These are phyloP conservation scores for Yamadazyma membranifaciens DNA, from an alignment of 1,139 yeast species.

Conservation along the genomic window DNA sequence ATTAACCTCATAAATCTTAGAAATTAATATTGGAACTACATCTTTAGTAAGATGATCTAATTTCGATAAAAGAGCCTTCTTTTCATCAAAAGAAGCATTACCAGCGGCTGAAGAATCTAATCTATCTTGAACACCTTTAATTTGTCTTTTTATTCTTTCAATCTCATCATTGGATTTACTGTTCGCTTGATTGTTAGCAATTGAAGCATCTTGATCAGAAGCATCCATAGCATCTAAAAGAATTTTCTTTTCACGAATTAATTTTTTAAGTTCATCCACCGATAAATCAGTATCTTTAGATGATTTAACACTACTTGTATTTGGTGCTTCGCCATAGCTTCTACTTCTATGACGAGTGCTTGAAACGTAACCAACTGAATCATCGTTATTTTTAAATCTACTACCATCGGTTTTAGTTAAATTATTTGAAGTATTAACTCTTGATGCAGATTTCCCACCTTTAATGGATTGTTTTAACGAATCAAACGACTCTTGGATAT, in stretches of 20 bases:
- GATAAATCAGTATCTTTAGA: slow-evolving; percentile 32
- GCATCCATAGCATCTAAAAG: slow-evolving; percentile 71
- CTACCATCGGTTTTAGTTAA: slow-evolving; percentile 46
- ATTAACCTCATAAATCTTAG: slow-evolving; percentile 61
- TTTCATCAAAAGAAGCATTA: slow-evolving; percentile 36
- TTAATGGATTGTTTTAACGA: slow-evolving; percentile 43
- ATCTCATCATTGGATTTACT: slow-evolving; percentile 47
- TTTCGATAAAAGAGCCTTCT: slow-evolving; percentile 44
- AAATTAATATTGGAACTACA: slow-evolving; percentile 66
- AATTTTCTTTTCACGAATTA: slow-evolving; percentile 67
- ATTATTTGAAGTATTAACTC: slow-evolving; percentile 23
- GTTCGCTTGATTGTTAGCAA: slow-evolving; percentile 19
- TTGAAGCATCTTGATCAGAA: slow-evolving; percentile 52
- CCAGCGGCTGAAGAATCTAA: slow-evolving; percentile 30
- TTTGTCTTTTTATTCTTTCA: slow-evolving; percentile 60
- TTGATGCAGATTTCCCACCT: slow-evolving; percentile 23
- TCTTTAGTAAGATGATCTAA: slow-evolving; percentile 58
- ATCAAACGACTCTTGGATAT: slow-evolving; percentile 44
- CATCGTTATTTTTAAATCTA: slow-evolving; percentile 69
- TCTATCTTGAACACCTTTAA: slow-evolving; percentile 53
- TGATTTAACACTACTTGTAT: slow-evolving; percentile 18
- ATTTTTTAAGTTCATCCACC: slow-evolving; percentile 56
- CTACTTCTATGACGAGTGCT: slow-evolving; percentile 60
- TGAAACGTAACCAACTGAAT: slow-evolving; percentile 61
- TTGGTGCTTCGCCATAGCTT: slow-evolving; percentile 17